phyloP scores from a whole-genome alignment of 345 rosid species.

The Citrus trifoliata region DNA sequence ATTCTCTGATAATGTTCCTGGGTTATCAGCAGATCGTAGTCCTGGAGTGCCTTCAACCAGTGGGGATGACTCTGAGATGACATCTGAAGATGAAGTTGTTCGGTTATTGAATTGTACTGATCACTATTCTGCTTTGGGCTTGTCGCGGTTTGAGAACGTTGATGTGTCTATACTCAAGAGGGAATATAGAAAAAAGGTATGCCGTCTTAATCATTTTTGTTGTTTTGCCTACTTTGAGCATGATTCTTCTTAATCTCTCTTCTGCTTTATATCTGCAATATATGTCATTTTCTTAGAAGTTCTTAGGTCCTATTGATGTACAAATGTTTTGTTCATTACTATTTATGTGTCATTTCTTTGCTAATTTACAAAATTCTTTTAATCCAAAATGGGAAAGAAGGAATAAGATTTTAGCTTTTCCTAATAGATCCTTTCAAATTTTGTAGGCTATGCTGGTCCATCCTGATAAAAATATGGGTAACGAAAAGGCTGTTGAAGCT shows the following conservation, averaged over 20 bases:
- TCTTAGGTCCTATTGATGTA: background rate
- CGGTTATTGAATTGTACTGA: constrained; percentile 76
- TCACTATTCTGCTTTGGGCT: constrained; percentile 82
- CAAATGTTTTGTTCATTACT: background rate
- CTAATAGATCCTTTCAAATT: constrained; percentile 19
- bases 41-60: constrained; percentile 86
- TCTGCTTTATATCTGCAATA: background rate
- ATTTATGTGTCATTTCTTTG: background rate
- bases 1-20: constrained; percentile 59
- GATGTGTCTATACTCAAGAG: constrained; percentile 71
- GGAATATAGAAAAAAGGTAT: constrained; percentile 95
- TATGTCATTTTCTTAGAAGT: constrained; percentile 2
- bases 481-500: constrained; percentile 98
- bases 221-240: background rate
- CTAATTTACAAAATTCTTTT: background rate
- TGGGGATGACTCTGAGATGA: constrained; percentile 73
- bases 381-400: background rate
- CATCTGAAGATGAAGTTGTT: constrained; percentile 90
- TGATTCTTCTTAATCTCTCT: background rate
- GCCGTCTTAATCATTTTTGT: background rate
- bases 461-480: constrained; percentile 98
- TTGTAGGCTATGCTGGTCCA: constrained; percentile 94
- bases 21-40: constrained; percentile 56
- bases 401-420: background rate
- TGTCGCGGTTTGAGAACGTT: constrained; percentile 57